A percentile compares a stretch with the other conserved stretches of the same genome.
These are phyloP conservation scores for Suillus occidentalis DNA, from an alignment of 768 basidiomycete species.

Conservation along the genomic window DNA sequence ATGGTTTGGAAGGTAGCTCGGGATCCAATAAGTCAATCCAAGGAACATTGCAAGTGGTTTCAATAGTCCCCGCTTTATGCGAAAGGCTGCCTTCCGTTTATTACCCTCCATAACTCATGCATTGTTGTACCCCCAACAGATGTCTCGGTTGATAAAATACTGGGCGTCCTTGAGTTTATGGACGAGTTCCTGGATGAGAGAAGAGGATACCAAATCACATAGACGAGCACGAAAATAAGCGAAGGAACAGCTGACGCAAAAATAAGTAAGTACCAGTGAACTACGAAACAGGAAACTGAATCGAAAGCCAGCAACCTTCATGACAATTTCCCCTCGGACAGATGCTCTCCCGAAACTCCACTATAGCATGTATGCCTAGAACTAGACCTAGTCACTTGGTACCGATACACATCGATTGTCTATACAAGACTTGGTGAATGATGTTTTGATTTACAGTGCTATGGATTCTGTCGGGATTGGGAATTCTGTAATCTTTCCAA, in stretches of 20 bases:
- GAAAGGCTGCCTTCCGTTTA: constrained; percentile 33
- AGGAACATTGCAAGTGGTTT: not conserved
- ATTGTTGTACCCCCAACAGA: constrained; percentile 35
- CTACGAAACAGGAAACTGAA: too few species aligned
- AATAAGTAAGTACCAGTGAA: too few species aligned
- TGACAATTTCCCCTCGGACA: not conserved
- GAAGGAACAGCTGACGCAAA: too few species aligned
- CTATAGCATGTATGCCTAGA: too few species aligned
- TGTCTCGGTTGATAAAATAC: constrained; percentile 31
- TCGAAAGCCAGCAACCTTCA: not conserved
- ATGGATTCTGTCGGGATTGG: too few species aligned
- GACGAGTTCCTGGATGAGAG: constrained; percentile 24
- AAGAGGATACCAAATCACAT: constrained; percentile 17
- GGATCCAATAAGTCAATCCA: not conserved
- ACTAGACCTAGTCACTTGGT: too few species aligned
- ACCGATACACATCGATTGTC: too few species aligned
- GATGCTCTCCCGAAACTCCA: too few species aligned
- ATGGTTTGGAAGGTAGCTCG: not conserved
- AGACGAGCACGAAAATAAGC: too few species aligned
- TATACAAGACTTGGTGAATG: too few species aligned
- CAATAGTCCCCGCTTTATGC: not conserved
- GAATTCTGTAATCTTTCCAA: too few species aligned
- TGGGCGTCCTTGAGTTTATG: constrained; percentile 19
- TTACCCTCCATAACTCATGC: constrained; percentile 27
- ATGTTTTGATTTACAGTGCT: too few species aligned